Evolutionary conservation across 2,329 filamentous ascomycete genomes (phyloP), one percentile per base, ranked within the genome.

Genomic region (Exophiala aquamarina): DNA sequence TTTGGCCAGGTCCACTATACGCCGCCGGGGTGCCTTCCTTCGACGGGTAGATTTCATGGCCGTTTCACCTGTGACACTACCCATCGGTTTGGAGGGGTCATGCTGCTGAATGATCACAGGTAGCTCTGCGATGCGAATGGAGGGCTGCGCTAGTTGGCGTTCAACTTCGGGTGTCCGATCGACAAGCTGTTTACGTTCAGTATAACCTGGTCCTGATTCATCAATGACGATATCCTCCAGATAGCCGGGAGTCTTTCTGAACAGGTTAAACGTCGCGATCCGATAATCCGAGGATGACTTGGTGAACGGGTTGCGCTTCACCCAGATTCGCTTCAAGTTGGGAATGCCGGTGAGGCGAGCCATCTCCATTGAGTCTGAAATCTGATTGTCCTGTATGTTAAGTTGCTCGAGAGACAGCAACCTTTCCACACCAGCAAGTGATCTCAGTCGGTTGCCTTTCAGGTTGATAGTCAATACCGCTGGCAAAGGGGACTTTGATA

Each of bases 391-490:
- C 57, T 93, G 80, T 21, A 98, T 73, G 66, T 98, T 92, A 23
- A 98, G 75, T 49, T 92, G 82, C 69, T 98, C 92, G 41, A 98
- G 70, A 1, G 92, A 93, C 47, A 87, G 84, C 8, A 97, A 75
- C 60, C 87, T 87, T 70, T 98, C 92, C 35, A 97, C 83, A 2
- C 93, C 93, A 21, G 89, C 89, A 49, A 98, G 79, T 2, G 90
- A 95, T 49, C 83, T 79, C 49, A 98, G 78, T 36, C 91, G 83
- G 66, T 98, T 98, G 40, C 83, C 88, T 47, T 92, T 84, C 45
- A 98, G 79, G 62, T 97, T 97, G 47, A 98, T 75, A 1, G 91
- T 91, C 1, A 88, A 94, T 54, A 98, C 95, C 15, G 93, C 92
- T 20, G 93, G 92, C 4, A 98, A 77, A 10, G 93, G 89, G 61